A percentile compares a stretch with the other conserved stretches of the same genome.
Conservation (phyloP, 2,329 filamentous ascomycete species). For the Colletotrichum sp. region DNA sequence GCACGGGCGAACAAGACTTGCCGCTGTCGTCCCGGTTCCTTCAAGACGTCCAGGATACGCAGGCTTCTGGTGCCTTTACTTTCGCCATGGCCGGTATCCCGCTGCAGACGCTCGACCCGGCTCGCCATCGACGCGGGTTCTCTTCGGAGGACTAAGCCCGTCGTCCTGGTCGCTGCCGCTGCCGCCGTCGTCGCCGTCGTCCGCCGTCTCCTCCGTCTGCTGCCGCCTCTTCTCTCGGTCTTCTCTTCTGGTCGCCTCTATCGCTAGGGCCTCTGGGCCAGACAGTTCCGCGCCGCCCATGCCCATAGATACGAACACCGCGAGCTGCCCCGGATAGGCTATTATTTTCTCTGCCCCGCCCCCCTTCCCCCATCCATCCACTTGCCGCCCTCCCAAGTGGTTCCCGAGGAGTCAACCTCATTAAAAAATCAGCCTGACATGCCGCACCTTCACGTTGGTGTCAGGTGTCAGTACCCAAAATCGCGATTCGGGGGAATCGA, state of each 20-base stretch:
- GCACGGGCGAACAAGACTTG: background rate
- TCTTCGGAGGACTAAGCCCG: background rate
- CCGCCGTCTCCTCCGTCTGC: background rate
- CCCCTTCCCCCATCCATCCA: no score
- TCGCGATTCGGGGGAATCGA: background rate
- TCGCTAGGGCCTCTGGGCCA: background rate
- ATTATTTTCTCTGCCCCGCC: no score
- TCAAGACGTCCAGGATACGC: background rate
- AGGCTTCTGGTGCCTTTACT: background rate
- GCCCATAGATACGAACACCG: background rate
- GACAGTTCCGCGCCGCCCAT: background rate
- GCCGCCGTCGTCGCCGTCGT: no score
- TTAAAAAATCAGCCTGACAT: background rate
- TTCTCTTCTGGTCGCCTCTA: background rate
- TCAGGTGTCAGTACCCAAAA: background rate
- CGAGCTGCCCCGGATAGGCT: background rate
- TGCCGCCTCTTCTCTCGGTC: background rate
- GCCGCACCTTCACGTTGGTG: conserved; percentile 5
- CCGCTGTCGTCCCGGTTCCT: background rate
- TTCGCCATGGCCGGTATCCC: background rate
- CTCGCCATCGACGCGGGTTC: background rate
- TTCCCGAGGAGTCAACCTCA: background rate
- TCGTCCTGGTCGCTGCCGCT: background rate
- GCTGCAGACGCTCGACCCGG: background rate
- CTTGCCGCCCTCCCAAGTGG: no score